Conservation (phyloP, 2,329 filamentous ascomycete genomes). For the Podosphaera xanthii region DNA sequence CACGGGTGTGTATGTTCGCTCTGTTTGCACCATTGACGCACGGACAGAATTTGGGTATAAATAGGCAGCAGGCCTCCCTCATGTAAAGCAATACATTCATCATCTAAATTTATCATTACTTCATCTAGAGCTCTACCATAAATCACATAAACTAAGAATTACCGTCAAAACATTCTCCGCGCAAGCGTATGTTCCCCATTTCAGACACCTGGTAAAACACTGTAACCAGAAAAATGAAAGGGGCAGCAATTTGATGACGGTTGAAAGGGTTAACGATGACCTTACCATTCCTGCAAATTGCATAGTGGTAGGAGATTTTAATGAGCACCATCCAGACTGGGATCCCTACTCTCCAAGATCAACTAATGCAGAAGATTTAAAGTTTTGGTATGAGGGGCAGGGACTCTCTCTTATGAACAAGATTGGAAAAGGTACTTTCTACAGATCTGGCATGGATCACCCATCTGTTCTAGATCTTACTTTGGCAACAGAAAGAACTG, state of each 20-base stretch:
- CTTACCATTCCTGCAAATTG: not conserved
- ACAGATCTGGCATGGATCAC: not conserved
- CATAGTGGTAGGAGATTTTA: not conserved
- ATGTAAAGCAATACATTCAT: not conserved
- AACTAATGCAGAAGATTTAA: not conserved
- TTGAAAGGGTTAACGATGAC: not conserved
- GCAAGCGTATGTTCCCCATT: too few species aligned
- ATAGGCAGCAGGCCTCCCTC: not conserved
- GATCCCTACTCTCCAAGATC: too few species aligned
- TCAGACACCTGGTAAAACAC: too few species aligned
- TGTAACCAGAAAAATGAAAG: too few species aligned
- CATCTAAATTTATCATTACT: not conserved
- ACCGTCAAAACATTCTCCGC: too few species aligned
- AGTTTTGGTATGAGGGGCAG: not conserved
- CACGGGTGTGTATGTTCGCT: too few species aligned
- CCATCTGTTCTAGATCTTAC: not conserved
- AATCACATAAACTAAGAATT: too few species aligned
- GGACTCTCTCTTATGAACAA: not conserved
- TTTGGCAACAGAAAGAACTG: not conserved
- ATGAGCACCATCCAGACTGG: too few species aligned
- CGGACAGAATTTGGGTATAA: too few species aligned
- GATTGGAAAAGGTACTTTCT: not conserved
- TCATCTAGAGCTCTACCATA: too few species aligned
- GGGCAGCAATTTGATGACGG: not conserved
- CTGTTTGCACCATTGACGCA: too few species aligned